Conservation (phyloP, 1,284 basidiomycete genomes). For the Singerocomus rubriflavus region DNA sequence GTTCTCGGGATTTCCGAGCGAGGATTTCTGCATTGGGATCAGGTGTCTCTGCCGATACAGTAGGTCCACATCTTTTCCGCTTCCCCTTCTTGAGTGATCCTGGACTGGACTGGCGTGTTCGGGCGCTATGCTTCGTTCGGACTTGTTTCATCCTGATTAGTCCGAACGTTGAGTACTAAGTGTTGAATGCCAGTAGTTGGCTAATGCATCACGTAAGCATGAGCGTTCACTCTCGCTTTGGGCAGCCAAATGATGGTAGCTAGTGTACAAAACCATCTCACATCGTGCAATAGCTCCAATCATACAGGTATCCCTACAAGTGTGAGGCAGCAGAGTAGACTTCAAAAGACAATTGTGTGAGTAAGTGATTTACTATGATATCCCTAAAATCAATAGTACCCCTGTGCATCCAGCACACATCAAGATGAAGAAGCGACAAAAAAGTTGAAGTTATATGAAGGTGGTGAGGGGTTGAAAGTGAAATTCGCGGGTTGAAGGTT, state of each 20-base stretch:
- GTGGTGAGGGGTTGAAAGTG: conserved; percentile 50
- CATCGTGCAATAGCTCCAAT: too few species aligned
- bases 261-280: too few species aligned
- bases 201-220: too few species aligned
- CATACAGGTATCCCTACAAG: background rate
- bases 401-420: conserved; percentile 12
- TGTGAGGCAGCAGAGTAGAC: too few species aligned
- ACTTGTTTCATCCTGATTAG: conserved; percentile 33
- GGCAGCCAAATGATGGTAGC: too few species aligned
- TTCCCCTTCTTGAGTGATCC: conserved; percentile 55
- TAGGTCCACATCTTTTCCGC: conserved; percentile 19
- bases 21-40: conserved; percentile 64
- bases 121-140: conserved; percentile 53
- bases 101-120: conserved; percentile 56
- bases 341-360: background rate
- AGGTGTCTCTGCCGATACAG: conserved; percentile 10
- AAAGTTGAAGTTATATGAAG: conserved; percentile 64
- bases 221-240: too few species aligned
- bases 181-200: background rate
- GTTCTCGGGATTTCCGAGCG: conserved; percentile 55
- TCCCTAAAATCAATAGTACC: background rate
- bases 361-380: background rate
- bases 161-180: background rate
- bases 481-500: conserved; percentile 49
- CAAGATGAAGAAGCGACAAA: conserved; percentile 42